phyloP scores from a whole-genome alignment of 495 filamentous ascomycete species.

The Cladorrhinum samala region DNA sequence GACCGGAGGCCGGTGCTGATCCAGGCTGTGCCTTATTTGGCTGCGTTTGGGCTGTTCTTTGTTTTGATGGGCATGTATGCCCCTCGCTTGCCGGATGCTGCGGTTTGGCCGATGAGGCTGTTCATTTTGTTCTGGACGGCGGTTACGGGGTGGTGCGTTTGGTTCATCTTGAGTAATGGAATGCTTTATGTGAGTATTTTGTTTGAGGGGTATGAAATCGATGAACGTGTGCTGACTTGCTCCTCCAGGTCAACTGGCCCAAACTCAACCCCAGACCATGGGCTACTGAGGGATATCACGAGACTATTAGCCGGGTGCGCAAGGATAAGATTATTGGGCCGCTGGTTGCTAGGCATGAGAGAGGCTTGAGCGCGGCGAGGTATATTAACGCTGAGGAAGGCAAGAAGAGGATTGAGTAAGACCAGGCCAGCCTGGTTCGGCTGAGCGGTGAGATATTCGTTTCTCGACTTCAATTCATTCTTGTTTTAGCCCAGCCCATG shows the following conservation, averaged over 20 bases:
- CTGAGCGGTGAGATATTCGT: no score
- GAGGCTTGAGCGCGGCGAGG: conserved; percentile 69
- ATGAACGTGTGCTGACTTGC: conserved; percentile 11
- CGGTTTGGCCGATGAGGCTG: conserved; percentile 69
- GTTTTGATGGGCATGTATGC: conserved; percentile 73
- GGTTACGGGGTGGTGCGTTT: conserved; percentile 59
- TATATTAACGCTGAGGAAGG: conserved; percentile 85
- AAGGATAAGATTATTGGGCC: conserved; percentile 71
- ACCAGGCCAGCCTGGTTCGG: no score
- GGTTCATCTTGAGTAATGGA: conserved; percentile 74
- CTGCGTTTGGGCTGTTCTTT: conserved; percentile 83
- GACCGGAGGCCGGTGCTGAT: conserved; percentile 82
- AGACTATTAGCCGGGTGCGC: conserved; percentile 68
- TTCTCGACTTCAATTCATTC: no score
- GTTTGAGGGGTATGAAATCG: background rate
- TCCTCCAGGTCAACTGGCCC: conserved; percentile 86
- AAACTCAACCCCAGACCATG: conserved; percentile 82
- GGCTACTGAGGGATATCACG: conserved; percentile 82
- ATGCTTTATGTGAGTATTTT: conserved; percentile 77
- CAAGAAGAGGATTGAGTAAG: conserved; percentile 88
- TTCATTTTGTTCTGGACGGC: conserved; percentile 70
- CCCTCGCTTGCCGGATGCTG: conserved; percentile 55
- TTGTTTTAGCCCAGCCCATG: no score
- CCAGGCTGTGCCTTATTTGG: conserved; percentile 82
- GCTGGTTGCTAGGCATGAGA: conserved; percentile 65